Percentiles rank a stretch among this genome's conserved stretches.
Evolutionary conservation across 805 yeast genomes (phyloP).

Genomic region (Kodamaea hsintzibuensis): DNA sequence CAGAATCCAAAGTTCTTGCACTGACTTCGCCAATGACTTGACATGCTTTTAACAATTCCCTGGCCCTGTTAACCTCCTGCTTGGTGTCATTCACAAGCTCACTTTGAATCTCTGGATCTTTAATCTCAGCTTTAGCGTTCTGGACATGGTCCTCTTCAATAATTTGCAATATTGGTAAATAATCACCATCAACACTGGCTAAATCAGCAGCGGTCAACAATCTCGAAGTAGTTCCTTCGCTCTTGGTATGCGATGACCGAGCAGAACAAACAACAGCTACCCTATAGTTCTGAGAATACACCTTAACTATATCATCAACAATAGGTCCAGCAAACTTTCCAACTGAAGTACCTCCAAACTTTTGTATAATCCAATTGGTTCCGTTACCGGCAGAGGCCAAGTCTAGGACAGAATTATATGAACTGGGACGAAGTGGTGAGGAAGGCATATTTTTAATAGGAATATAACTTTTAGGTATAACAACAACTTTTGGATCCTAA

Average conservation of each 20-base stretch:
- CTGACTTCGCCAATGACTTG: conserved; percentile 90
- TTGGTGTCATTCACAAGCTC: conserved; percentile 60
- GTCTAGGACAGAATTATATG: conserved; percentile 45
- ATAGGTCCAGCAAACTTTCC: conserved; percentile 91
- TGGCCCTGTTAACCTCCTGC: conserved; percentile 65
- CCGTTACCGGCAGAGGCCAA: conserved; percentile 18
- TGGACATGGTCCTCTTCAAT: conserved; percentile 76
- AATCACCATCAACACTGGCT: conserved; percentile 64
- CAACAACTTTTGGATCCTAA: neutral
- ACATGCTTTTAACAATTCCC: conserved; percentile 78
- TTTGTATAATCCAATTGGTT: conserved; percentile 59
- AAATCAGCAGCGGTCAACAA: conserved; percentile 80
- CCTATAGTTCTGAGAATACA: conserved; percentile 55
- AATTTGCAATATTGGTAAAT: conserved; percentile 56
- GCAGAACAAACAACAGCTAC: conserved; percentile 98
- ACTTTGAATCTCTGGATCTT: conserved; percentile 44
- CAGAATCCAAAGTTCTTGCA: conserved; percentile 81
- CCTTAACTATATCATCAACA: conserved; percentile 78
- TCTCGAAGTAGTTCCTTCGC: conserved; percentile 94
- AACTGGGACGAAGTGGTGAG: conserved; percentile 18
- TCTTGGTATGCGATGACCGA: conserved; percentile 84
- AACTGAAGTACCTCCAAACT: conserved; percentile 96
- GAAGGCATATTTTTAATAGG: conserved; percentile 4
- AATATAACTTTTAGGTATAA: neutral
- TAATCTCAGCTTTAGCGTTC: conserved; percentile 64